Percentiles rank a stretch among this genome's conserved stretches.
Conservation (phyloP, 495 filamentous ascomycete genomes). For the Apodospora peruviana region DNA sequence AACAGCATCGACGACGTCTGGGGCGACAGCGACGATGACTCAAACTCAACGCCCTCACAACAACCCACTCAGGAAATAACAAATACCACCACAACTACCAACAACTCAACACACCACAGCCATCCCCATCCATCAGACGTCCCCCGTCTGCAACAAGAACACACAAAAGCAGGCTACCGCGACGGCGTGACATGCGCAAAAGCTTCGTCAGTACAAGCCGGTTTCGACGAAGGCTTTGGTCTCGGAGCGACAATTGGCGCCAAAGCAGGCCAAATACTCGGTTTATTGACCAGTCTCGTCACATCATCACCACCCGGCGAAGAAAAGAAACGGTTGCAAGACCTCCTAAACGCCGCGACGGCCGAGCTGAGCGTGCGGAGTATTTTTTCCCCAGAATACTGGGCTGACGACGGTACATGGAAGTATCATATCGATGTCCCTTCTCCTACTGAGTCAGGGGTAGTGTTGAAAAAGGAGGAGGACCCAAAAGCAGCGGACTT, state of each 20-base stretch:
- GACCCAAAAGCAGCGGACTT: conserved; percentile 26
- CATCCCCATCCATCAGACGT: conserved; percentile 52
- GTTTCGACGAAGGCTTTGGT: conserved; percentile 83
- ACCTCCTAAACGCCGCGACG: conserved; percentile 47
- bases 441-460: too few species aligned
- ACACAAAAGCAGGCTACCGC: conserved; percentile 84
- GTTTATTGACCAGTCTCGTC: conserved; percentile 46
- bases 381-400: conserved; percentile 59
- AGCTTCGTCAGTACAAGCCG: conserved; percentile 61
- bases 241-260: conserved; percentile 75
- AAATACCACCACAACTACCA: not conserved
- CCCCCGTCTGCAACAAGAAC: conserved; percentile 65
- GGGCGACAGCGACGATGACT: conserved; percentile 10
- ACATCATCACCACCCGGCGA: not conserved
- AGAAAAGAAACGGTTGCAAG: conserved; percentile 19
- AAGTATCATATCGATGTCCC: too few species aligned
- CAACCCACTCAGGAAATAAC: not conserved
- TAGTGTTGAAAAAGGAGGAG: conserved; percentile 30
- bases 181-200: conserved; percentile 77
- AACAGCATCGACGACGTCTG: conserved; percentile 24
- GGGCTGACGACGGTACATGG: conserved; percentile 57
- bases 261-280: conserved; percentile 63
- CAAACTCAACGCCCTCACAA: not conserved
- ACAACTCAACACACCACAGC: not conserved
- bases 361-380: conserved; percentile 54